phyloP scores from a whole-genome alignment of 345 rosid genomes.

The Corymbia maculata region DNA sequence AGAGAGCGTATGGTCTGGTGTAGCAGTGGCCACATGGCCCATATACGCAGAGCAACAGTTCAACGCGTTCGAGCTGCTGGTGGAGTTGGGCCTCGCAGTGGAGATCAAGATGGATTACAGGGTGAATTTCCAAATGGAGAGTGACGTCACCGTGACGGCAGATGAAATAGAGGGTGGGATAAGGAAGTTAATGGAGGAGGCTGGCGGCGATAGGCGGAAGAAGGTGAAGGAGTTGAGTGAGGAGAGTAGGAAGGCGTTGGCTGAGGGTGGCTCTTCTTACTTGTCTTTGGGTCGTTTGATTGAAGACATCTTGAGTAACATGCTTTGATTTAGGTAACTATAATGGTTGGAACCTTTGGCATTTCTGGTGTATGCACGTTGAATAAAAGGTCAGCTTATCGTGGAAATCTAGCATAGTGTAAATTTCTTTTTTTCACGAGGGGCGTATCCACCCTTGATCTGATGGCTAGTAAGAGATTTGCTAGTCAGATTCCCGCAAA shows the following conservation, averaged over 20 bases:
- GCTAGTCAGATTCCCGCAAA: too few species aligned
- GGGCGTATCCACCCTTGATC: too few species aligned
- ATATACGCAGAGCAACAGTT: conserved; percentile 36
- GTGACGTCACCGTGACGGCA: background rate
- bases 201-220: conserved; percentile 6
- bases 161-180: conserved; percentile 33
- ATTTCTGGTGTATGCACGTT: background rate
- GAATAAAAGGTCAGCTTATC: background rate
- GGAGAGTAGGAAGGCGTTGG: conserved; percentile 13
- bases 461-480: too few species aligned
- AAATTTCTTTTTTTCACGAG: too few species aligned
- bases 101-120: background rate
- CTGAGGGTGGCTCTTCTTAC: conserved; percentile 37
- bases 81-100: conserved; percentile 27
- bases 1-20: conserved; percentile 43
- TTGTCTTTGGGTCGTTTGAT: conserved; percentile 11
- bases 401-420: background rate
- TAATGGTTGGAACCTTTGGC: background rate
- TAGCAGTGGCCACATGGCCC: conserved; percentile 45
- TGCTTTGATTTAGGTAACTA: background rate
- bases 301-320: conserved; percentile 1
- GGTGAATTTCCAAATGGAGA: background rate
- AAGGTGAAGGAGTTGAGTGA: conserved; percentile 17
- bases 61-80: conserved; percentile 31
- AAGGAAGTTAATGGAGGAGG: conserved; percentile 25